Percentiles rank a stretch among this genome's conserved stretches.
Evolutionary conservation across 805 yeast genomes (phyloP).

Genomic region (Suhomyces sp.): DNA sequence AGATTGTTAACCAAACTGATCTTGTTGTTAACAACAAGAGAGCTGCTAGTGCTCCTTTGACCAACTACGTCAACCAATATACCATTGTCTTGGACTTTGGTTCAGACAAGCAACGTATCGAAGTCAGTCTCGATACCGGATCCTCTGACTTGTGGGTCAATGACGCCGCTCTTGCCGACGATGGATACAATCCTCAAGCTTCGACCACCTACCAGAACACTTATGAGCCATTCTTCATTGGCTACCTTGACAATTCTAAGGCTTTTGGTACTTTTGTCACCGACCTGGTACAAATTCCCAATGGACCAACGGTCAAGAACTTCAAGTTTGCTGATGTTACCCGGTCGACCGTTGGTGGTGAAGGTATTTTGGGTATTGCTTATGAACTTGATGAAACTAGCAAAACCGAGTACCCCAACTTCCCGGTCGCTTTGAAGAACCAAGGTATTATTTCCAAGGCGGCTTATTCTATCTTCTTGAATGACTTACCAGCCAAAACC

Average conservation of each 20-base stretch:
- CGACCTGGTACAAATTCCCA: conserved; percentile 7
- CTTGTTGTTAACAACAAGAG: neutral
- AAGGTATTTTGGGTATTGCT: conserved; percentile 13
- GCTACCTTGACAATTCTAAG: conserved; percentile 4
- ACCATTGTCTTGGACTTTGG: conserved; percentile 11
- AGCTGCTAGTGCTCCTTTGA: conserved; percentile 4
- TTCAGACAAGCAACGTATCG: conserved; percentile 8
- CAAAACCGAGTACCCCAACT: conserved; percentile 7
- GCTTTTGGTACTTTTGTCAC: conserved; percentile 9
- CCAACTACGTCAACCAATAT: conserved; percentile 7
- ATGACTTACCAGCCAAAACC: conserved; percentile 13
- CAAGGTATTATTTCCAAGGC: conserved; percentile 26
- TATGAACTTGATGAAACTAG: neutral
- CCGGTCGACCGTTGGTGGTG: conserved; percentile 8
- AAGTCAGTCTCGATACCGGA: conserved; percentile 15
- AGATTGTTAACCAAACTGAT: neutral
- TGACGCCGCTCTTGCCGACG: neutral
- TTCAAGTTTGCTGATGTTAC: conserved; percentile 11
- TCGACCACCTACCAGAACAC: conserved; percentile 10
- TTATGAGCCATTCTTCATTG: conserved; percentile 4
- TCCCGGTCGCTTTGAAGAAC: conserved; percentile 23
- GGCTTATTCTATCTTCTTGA: conserved; percentile 27
- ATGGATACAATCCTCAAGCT: conserved; percentile 6
- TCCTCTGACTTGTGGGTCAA: conserved; percentile 13
- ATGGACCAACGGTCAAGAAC: conserved; percentile 9